Base-by-base conservation (phyloP, 495 filamentous ascomycete genomes). In the Hamigera avellanea region DNA sequence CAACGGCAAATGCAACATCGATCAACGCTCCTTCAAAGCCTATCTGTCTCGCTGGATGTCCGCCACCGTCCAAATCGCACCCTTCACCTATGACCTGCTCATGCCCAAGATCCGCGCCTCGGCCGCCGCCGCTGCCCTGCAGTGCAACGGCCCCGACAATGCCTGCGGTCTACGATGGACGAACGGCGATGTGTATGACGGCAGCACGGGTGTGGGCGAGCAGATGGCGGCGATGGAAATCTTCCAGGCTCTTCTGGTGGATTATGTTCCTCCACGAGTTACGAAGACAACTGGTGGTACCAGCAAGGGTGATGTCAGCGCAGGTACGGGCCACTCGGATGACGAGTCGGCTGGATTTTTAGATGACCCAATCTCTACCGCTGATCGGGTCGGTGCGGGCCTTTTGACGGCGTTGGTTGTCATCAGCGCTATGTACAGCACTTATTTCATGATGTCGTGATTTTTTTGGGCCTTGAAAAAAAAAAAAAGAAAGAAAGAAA, bases 1-100 rank as follows among this genome's bases (percentile, higher is more conserved):
- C 1, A 48, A 43, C 31, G 47, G 54, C 27, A 63, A 48, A 13
- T 84, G 81, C 57, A 74, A 80, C 37, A 67, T 70, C 26, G 81
- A 87, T 52, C 79, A 83, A 61, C 67, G 67, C 33, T 82, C 76
- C 38, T 91, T 85, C 75, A 89, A 87, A 62, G 79, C 81, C 36
- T 86, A 85, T 56, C 65, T 86, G 14, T 61, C 80, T 27, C 80
- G 84, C 21, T 88, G 82, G 78, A 64, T 88, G 50, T 72, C 72
- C 9, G 58, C 65, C 6, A 69, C 72, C 0, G 74, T 75, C 10
- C 69, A 80, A 45, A 45, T 86, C 15, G 81, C 74, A 1, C 82
- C 84, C 6, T 79, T 71, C 54, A 78, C 69, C 1, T 46, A 57
- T 14, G 56, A 59, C 26, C 56, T 46, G 29, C 71, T 93, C 43